These are phyloP conservation scores for Gnomoniopsis smithogilvyi DNA, from an alignment of 2,329 filamentous ascomycete genomes.

Conservation along the genomic window DNA sequence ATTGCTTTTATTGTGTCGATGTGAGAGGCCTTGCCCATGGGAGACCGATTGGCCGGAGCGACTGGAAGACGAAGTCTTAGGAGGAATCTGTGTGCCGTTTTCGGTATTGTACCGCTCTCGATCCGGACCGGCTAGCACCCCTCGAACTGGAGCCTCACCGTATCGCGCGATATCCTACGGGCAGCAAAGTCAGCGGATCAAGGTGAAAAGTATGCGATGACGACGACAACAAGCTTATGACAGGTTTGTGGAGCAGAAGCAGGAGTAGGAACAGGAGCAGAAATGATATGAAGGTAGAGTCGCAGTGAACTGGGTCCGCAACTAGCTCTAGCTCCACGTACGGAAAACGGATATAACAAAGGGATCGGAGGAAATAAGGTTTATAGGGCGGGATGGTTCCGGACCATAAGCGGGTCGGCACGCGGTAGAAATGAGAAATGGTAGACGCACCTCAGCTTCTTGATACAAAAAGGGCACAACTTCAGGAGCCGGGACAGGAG, in stretches of 20 bases:
- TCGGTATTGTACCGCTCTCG: conserved; percentile 63
- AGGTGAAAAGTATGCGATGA: conserved; percentile 1
- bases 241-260: background rate
- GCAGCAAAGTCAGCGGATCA: conserved; percentile 9
- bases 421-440: conserved; percentile 4
- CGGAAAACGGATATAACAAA: conserved; percentile 15
- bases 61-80: conserved; percentile 61
- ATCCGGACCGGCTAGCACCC: conserved; percentile 66
- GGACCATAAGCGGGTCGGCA: conserved; percentile 23
- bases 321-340: background rate
- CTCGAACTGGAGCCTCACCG: conserved; percentile 73
- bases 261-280: conserved; percentile 2
- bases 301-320: conserved; percentile 11
- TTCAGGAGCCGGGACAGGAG: conserved; percentile 84
- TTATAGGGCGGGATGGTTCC: conserved; percentile 19
- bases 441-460: conserved; percentile 66
- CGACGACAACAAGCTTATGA: background rate
- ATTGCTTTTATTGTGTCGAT: conserved; percentile 68
- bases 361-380: conserved; percentile 18
- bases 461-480: conserved; percentile 98
- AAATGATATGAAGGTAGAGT: conserved; percentile 21
- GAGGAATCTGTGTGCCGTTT: conserved; percentile 42
- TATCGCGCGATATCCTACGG: conserved; percentile 70
- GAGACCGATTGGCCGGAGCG: conserved; percentile 59
- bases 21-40: conserved; percentile 62